These are phyloP conservation scores for Deinandra increscens DNA, from an alignment of 129 eudicot species.

Conservation along the genomic window DNA sequence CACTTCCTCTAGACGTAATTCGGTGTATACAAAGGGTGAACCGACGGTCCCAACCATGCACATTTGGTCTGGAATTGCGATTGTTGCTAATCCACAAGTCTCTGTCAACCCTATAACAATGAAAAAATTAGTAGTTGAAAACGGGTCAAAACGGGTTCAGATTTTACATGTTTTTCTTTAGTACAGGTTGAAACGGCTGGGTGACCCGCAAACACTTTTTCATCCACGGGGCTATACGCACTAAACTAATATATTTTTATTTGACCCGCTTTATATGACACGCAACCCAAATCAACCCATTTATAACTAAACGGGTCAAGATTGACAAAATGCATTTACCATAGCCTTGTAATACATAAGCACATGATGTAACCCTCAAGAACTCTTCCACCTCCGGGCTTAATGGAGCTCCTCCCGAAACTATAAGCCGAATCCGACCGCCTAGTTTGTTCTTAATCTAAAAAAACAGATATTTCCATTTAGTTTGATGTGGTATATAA, in stretches of 20 bases:
- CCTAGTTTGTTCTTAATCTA: constrained; percentile 77
- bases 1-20: constrained; percentile 82
- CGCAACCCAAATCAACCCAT: background rate
- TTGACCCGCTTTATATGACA: background rate
- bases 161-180: background rate
- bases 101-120: constrained; percentile 75
- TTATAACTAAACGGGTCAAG: background rate
- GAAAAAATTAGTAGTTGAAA: background rate
- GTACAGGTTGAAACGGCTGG: too few species aligned
- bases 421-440: constrained; percentile 79
- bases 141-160: background rate
- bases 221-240: too few species aligned
- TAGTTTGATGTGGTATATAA: background rate
- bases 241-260: too few species aligned
- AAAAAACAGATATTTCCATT: background rate
- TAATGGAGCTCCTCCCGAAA: constrained; percentile 94
- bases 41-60: constrained; percentile 79
- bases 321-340: constrained; percentile 43
- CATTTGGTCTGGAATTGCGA: constrained; percentile 87
- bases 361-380: constrained; percentile 88
- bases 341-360: constrained; percentile 89
- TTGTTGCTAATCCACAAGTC: constrained; percentile 74
- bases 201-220: too few species aligned
- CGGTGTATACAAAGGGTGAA: constrained; percentile 61
- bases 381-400: constrained; percentile 90